phyloP scores from a whole-genome alignment of 495 filamentous ascomycete species.

The Astrothelium macrocarpum region DNA sequence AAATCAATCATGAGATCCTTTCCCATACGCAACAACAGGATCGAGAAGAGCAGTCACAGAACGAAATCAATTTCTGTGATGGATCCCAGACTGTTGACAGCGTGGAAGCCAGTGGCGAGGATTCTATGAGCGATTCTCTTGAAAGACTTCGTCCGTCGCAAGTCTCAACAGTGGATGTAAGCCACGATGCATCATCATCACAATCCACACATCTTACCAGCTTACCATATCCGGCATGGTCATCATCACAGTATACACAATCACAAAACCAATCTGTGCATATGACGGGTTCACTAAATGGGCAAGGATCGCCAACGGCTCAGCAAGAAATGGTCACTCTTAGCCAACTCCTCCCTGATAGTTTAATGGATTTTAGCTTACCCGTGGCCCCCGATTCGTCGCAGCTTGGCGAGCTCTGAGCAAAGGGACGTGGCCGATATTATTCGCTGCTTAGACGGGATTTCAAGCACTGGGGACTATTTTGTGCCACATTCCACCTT shows the following conservation, averaged over 20 bases:
- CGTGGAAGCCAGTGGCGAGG: background rate
- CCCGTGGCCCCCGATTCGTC: background rate
- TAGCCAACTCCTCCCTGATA: background rate
- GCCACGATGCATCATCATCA: background rate
- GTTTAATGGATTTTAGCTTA: background rate
- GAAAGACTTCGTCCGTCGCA: background rate
- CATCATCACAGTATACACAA: background rate
- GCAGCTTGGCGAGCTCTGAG: background rate
- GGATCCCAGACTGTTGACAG: background rate
- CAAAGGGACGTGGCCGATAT: no score
- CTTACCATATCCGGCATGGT: background rate
- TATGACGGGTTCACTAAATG: background rate
- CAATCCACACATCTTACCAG: background rate
- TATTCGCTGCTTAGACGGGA: no score
- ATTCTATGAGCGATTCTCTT: background rate
- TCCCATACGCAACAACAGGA: background rate
- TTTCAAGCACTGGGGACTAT: no score
- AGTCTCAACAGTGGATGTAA: constrained; percentile 1
- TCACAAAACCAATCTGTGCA: background rate
- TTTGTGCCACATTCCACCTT: no score
- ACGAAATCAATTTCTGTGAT: background rate
- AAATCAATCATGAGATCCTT: background rate
- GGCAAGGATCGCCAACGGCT: background rate
- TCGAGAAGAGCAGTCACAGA: background rate
- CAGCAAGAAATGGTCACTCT: background rate